phyloP scores from a whole-genome alignment of 306 rosid genomes.

The Lablab purpureus region DNA sequence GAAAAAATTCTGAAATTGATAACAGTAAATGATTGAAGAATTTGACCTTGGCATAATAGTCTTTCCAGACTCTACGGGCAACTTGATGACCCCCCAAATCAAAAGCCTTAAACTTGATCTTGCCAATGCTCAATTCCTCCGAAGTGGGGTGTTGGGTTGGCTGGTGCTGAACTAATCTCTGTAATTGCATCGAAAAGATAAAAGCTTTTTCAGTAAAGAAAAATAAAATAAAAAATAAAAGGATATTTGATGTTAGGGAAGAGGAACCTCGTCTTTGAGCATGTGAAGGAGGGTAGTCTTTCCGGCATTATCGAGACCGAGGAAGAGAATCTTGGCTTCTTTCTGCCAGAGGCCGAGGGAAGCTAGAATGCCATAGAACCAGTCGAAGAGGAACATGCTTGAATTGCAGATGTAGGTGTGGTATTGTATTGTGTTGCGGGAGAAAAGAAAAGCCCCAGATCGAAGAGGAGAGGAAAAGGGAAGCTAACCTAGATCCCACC shows the following conservation, averaged over 20 bases:
- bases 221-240: neutral
- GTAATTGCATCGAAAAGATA: conserved; percentile 9
- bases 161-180: conserved; percentile 91
- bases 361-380: conserved; percentile 88
- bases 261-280: conserved; percentile 79
- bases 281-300: conserved; percentile 91
- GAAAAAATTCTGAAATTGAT: neutral
- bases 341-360: conserved; percentile 91
- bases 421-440: neutral
- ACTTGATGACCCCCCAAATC: conserved; percentile 94
- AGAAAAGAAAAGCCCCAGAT: conserved; percentile 28
- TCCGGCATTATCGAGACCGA: conserved; percentile 91
- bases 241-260: neutral
- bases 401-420: neutral
- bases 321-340: conserved; percentile 85
- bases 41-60: conserved; percentile 82
- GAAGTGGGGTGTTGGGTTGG: conserved; percentile 94
- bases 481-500: conserved; percentile 40
- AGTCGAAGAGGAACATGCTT: conserved; percentile 75
- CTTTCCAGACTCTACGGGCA: conserved; percentile 95
- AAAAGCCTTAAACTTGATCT: conserved; percentile 88
- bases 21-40: neutral
- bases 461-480: conserved; percentile 26
- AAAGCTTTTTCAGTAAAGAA: neutral
- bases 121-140: conserved; percentile 88